Conservation (phyloP, 305 asterid genomes). For the Andrographis paniculata region DNA sequence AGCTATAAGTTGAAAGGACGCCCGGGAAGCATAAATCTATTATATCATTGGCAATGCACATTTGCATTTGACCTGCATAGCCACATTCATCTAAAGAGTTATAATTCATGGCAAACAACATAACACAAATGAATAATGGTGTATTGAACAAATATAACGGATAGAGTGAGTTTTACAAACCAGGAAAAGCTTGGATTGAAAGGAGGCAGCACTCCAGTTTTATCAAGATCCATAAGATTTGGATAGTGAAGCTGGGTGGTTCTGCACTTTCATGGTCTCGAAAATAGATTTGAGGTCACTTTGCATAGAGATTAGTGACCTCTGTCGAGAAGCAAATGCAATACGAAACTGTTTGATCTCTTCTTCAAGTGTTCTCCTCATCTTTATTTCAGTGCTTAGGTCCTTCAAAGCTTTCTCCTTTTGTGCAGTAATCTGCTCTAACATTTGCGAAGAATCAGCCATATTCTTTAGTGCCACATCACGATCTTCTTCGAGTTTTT, state of each 20-base stretch:
- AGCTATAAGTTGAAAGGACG: no score
- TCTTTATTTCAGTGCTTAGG: constrained; percentile 47
- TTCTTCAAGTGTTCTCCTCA: constrained; percentile 70
- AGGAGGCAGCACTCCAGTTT: constrained; percentile 1
- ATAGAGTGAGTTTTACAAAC: not conserved
- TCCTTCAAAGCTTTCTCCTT: constrained; percentile 51
- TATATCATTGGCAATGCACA: no score
- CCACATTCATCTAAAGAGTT: no score
- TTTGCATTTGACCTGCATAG: no score
- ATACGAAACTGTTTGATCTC: constrained; percentile 50
- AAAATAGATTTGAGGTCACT: constrained; percentile 50
- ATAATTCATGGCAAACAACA: no score
- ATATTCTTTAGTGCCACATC: constrained; percentile 29
- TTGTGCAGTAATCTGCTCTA: constrained; percentile 42
- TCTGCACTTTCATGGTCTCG: constrained; percentile 45
- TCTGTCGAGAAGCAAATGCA: constrained; percentile 60
- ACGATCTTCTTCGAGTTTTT: constrained; percentile 56
- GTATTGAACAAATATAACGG: no score
- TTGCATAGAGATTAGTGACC: constrained; percentile 45
- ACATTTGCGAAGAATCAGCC: constrained; percentile 42
- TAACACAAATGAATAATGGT: no score
- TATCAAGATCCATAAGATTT: constrained; percentile 56
- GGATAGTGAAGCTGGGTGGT: constrained; percentile 47
- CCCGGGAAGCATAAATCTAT: not conserved
- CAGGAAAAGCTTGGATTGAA: not conserved